These are phyloP conservation scores for Lactarius quietus DNA, from an alignment of 768 basidiomycete genomes.

Conservation along the genomic window DNA sequence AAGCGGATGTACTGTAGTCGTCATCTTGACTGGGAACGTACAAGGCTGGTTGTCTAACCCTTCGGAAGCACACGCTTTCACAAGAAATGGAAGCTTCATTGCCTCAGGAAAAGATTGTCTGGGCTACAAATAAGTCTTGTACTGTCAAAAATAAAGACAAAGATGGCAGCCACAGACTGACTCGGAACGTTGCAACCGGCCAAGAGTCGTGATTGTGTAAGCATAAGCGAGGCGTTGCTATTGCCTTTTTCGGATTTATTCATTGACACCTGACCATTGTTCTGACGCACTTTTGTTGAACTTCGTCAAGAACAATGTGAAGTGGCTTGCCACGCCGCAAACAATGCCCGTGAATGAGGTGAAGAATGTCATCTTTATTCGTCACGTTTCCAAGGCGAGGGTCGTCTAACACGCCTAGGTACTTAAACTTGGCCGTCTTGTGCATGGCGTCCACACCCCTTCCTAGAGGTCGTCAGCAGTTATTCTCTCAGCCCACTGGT, in stretches of 20 bases:
- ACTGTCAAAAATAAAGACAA: not conserved
- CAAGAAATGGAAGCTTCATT: not conserved
- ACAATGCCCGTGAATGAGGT: conserved; percentile 11
- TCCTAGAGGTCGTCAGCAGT: conserved; percentile 11
- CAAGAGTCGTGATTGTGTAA: not conserved
- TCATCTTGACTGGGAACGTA: not conserved
- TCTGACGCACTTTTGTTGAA: conserved; percentile 15
- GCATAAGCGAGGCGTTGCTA: not conserved
- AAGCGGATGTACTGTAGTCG: not conserved
- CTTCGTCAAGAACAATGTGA: conserved; percentile 8
- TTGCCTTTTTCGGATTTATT: not conserved
- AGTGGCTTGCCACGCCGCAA: not conserved
- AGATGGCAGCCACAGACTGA: not conserved
- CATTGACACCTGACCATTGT: conserved; percentile 11
- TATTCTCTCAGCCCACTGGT: conserved; percentile 19
- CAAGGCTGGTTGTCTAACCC: not conserved
- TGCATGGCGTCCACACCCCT: conserved; percentile 22
- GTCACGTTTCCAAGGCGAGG: conserved; percentile 22
- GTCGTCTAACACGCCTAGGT: conserved; percentile 15
- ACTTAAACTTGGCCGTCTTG: conserved; percentile 15
- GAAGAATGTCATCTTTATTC: not conserved
- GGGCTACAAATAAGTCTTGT: not conserved
- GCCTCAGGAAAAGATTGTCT: no score
- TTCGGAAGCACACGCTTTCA: not conserved
- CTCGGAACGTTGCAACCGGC: no score